A percentile compares a stretch with the other conserved stretches of the same genome.
Evolutionary conservation across 176 grass and related monocot genomes (phyloP).

Genomic region (Ampelocalamus luodianensis): DNA sequence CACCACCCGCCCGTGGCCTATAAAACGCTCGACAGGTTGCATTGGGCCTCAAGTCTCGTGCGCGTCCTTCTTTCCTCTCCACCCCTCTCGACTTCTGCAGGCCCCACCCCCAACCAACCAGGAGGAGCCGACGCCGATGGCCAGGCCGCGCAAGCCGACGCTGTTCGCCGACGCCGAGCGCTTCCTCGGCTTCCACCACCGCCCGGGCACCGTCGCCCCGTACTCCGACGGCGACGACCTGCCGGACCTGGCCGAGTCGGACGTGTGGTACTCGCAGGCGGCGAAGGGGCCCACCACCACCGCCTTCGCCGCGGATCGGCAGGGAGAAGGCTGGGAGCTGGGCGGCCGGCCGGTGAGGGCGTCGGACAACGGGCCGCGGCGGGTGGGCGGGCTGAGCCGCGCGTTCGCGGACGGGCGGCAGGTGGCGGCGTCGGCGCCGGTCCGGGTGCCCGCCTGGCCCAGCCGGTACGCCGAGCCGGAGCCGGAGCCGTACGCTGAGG

Average conservation of each 20-base stretch:
- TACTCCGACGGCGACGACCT: constrained; percentile 44
- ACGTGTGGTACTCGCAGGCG: constrained; percentile 61
- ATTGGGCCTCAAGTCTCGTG: not conserved
- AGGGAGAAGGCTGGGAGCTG: not conserved
- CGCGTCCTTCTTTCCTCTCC: not conserved
- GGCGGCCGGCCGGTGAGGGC: not conserved
- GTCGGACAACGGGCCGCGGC: not conserved
- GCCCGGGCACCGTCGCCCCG: constrained; percentile 30
- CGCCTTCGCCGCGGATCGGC: not conserved
- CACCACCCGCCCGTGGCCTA: constrained; percentile 20
- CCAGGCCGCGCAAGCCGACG: constrained; percentile 53
- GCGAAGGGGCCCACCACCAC: not conserved
- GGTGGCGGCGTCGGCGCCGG: constrained; percentile 70
- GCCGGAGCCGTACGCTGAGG: not conserved
- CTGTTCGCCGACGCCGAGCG: constrained; percentile 51
- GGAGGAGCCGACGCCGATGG: constrained; percentile 48
- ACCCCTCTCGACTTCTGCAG: not conserved
- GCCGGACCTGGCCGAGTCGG: constrained; percentile 73
- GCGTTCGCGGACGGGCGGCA: constrained; percentile 48
- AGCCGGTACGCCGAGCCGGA: constrained; percentile 22
- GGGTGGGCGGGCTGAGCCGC: constrained; percentile 50
- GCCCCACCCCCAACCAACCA: not conserved
- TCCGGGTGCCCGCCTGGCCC: constrained; percentile 65
- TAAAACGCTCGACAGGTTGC: constrained; percentile 46
- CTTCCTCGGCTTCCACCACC: constrained; percentile 61